phyloP scores from a whole-genome alignment of 2,329 filamentous ascomycete species.

The Huntiella moniliformis region DNA sequence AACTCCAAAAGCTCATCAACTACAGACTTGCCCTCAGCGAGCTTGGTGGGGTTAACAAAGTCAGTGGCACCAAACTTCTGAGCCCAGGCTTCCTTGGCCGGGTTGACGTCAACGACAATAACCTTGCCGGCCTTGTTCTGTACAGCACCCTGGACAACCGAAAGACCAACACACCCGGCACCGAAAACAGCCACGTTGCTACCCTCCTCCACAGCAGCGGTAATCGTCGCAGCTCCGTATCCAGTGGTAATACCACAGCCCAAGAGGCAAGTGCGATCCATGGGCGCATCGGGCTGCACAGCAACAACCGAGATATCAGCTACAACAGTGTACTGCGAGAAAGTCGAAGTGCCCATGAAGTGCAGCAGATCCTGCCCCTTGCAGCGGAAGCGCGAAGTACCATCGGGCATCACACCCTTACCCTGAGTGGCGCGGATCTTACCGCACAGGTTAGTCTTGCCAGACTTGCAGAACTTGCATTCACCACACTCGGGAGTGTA shows the following conservation, averaged over 20 bases:
- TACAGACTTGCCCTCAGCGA: slow-evolving; percentile 53
- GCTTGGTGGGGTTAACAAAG: slow-evolving; percentile 82
- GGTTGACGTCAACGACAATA: slow-evolving; percentile 62
- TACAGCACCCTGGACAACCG: slow-evolving; percentile 84
- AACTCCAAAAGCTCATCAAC: slow-evolving; percentile 90
- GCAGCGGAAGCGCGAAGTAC: slow-evolving; percentile 83
- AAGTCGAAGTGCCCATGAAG: slow-evolving; percentile 98
- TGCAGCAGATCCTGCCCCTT: slow-evolving; percentile 90
- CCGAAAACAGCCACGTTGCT: slow-evolving; percentile 85
- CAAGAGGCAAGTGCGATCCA: slow-evolving; percentile 89
- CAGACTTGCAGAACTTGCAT: slow-evolving; percentile 99
- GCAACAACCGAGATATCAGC: slow-evolving; percentile 96
- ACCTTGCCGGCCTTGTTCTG: slow-evolving; percentile 64
- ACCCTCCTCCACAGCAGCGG: slow-evolving; percentile 77
- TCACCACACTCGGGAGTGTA: slow-evolving; percentile 94
- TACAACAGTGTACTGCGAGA: slow-evolving; percentile 96
- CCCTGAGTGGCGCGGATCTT: slow-evolving; percentile 97
- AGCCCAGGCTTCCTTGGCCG: slow-evolving; percentile 76
- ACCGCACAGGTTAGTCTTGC: slow-evolving; percentile 97
- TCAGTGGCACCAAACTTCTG: slow-evolving; percentile 91
- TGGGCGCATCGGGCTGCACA: slow-evolving; percentile 74
- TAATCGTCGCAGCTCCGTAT: slow-evolving; percentile 88
- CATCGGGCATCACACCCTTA: slow-evolving; percentile 91
- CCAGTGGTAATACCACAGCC: slow-evolving; percentile 98
- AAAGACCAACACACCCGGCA: slow-evolving; percentile 86